Evolutionary conservation across 306 rosid genomes (phyloP).

Genomic region (Trichosanthes truncata): DNA sequence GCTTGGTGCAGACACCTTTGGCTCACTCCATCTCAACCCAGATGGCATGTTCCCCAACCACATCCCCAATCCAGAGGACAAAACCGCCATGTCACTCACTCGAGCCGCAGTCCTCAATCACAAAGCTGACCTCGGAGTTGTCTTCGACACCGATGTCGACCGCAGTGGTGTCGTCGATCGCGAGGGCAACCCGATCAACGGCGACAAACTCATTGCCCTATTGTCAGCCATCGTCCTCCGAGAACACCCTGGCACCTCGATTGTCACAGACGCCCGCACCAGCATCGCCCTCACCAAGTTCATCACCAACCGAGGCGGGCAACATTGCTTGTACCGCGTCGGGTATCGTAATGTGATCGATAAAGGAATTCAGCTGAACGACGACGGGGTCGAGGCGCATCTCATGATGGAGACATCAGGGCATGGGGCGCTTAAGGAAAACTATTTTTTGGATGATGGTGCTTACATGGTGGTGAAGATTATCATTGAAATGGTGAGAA

Average conservation of each 20-base stretch:
- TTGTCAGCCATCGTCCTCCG: constrained; percentile 65
- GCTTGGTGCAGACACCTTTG: constrained; percentile 90
- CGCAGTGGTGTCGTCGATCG: constrained; percentile 74
- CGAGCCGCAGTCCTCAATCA: constrained; percentile 52
- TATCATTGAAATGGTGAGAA: constrained; percentile 74
- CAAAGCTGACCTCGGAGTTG: constrained; percentile 73
- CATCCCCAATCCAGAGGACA: constrained; percentile 86
- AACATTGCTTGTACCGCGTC: constrained; percentile 73
- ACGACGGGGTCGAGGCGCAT: constrained; percentile 60
- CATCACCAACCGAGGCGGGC: constrained; percentile 54
- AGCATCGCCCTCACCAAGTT: constrained; percentile 65
- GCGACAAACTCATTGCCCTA: constrained; percentile 77
- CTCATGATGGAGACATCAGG: constrained; percentile 96
- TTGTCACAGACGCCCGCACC: constrained; percentile 80
- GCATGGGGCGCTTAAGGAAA: constrained; percentile 87
- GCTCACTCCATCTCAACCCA: constrained; percentile 75
- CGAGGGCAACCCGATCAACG: constrained; percentile 65
- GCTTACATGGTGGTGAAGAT: constrained; percentile 87
- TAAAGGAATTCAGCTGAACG: constrained; percentile 62
- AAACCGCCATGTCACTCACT: constrained; percentile 76
- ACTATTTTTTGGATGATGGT: constrained; percentile 86
- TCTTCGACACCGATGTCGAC: constrained; percentile 85
- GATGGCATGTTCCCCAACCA: constrained; percentile 94
- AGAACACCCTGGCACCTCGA: constrained; percentile 65
- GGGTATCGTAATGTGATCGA: constrained; percentile 86